Evolutionary conservation across 1,139 yeast species (phyloP).

Genomic region (Yamadazyma conglobata): DNA sequence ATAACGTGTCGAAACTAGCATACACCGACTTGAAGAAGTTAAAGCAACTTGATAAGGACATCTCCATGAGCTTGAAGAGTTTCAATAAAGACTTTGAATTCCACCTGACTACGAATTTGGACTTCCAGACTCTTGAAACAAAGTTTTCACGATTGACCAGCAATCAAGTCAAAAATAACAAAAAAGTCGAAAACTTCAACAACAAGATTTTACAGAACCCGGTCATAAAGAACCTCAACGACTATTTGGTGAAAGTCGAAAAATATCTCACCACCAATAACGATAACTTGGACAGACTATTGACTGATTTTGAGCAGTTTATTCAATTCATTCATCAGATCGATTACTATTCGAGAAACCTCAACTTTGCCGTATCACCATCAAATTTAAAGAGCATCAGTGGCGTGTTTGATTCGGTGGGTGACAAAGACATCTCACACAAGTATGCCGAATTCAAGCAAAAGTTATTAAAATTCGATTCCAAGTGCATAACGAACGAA

Average conservation of each 20-base stretch:
- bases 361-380: slow-evolving; percentile 13
- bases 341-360: slow-evolving; percentile 14
- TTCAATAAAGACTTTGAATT: slow-evolving; percentile 9
- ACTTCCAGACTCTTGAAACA: slow-evolving; percentile 4
- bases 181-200: slow-evolving; percentile 8
- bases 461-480: slow-evolving; percentile 11
- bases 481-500: slow-evolving; percentile 15
- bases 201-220: slow-evolving; percentile 10
- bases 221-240: slow-evolving; percentile 13
- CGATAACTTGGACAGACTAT: slow-evolving; percentile 6
- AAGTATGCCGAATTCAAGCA: slow-evolving; percentile 11
- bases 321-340: slow-evolving; percentile 15
- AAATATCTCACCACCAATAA: slow-evolving; percentile 6
- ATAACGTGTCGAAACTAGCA: slow-evolving; percentile 15
- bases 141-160: slow-evolving; percentile 10
- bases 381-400: slow-evolving; percentile 7
- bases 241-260: slow-evolving; percentile 12
- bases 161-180: slow-evolving; percentile 7
- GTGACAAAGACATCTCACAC: background rate
- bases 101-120: slow-evolving; percentile 8
- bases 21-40: slow-evolving; percentile 20
- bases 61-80: slow-evolving; percentile 8
- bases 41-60: slow-evolving; percentile 6
- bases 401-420: slow-evolving; percentile 4
- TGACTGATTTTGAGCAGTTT: slow-evolving; percentile 15